Evolutionary conservation across 2,329 filamentous ascomycete species (phyloP).

Genomic region (Penicillium sp.): DNA sequence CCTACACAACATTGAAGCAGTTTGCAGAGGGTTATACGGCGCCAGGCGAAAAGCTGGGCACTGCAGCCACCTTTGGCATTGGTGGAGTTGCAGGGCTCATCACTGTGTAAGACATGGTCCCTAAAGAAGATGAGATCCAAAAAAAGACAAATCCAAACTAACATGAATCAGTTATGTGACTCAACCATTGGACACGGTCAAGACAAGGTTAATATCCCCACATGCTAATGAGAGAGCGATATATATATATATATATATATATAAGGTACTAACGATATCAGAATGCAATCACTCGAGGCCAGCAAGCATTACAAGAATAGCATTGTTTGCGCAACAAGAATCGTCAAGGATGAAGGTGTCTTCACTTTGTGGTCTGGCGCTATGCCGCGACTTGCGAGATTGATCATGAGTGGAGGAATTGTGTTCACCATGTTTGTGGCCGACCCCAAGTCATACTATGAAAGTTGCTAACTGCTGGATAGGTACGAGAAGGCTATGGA

Average conservation of each 20-base stretch:
- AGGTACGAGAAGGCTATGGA: conserved; percentile 95
- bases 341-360: conserved; percentile 85
- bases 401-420: conserved; percentile 91
- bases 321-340: conserved; percentile 75
- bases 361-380: conserved; percentile 94
- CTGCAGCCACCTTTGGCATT: conserved; percentile 83
- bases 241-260: too few species aligned
- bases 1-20: conserved; percentile 88
- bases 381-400: conserved; percentile 74
- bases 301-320: conserved; percentile 80
- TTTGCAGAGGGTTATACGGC: conserved; percentile 87
- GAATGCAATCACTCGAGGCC: conserved; percentile 96
- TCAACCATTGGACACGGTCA: conserved; percentile 84
- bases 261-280: conserved; percentile 29
- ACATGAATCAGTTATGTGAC: conserved; percentile 48
- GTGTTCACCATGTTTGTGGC: conserved; percentile 82
- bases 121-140: neutral
- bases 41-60: conserved; percentile 90
- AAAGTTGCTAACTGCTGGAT: conserved; percentile 15
- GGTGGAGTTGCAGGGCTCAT: conserved; percentile 86
- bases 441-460: neutral
- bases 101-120: conserved; percentile 64
- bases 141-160: neutral
- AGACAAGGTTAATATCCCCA: conserved; percentile 61
- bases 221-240: too few species aligned